Conservation (phyloP, 331 rosid genomes). For the Saraca asoca region DNA sequence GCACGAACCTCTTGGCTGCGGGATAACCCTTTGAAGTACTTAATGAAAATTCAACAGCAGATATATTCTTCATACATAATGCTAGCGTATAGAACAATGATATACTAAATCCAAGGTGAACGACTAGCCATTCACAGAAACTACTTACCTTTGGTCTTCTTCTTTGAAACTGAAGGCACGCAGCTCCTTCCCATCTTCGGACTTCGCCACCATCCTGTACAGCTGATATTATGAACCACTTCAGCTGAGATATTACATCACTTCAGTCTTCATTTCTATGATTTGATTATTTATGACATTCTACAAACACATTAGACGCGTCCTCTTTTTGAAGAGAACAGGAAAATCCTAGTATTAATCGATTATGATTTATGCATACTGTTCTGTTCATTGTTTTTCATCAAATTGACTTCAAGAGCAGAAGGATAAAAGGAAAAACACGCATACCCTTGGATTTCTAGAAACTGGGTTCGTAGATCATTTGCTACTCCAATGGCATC, state of each 20-base stretch:
- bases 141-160: constrained; percentile 72
- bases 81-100: not conserved
- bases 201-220: constrained; percentile 84
- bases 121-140: not conserved
- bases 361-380: too few species aligned
- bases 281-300: not conserved
- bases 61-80: not conserved
- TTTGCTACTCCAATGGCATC: constrained; percentile 83
- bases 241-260: constrained; percentile 26
- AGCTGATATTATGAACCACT: constrained; percentile 53
- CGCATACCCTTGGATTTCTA: constrained; percentile 77
- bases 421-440: not conserved
- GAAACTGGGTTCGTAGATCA: constrained; percentile 69
- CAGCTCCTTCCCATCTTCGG: constrained; percentile 76
- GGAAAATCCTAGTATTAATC: too few species aligned
- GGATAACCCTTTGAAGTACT: not conserved
- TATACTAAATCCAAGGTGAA: not conserved
- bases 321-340: too few species aligned
- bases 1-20: constrained; percentile 95
- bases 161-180: constrained; percentile 80
- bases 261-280: not conserved
- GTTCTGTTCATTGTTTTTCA: too few species aligned
- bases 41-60: not conserved
- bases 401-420: not conserved
- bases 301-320: too few species aligned